A percentile compares a stretch with the other conserved stretches of the same genome.
These are phyloP conservation scores for Boeremia exigua DNA, from an alignment of 2,329 filamentous ascomycete genomes.

Conservation along the genomic window DNA sequence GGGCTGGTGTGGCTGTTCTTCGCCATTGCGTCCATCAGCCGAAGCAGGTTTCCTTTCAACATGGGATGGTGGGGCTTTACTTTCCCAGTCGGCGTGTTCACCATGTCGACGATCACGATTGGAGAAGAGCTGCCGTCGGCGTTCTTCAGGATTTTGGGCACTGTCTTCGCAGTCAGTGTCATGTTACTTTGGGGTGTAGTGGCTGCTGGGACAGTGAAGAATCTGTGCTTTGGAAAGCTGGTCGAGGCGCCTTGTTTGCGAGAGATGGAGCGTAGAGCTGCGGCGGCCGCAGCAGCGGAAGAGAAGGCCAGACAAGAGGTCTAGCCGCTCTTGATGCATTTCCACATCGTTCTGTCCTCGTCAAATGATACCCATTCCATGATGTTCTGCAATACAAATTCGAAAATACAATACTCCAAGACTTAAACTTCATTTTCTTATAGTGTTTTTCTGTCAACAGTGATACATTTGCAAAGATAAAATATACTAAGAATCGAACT, in stretches of 20 bases:
- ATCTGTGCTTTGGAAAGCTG: slow-evolving; percentile 56
- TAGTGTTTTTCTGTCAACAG: no score
- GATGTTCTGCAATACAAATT: neutral
- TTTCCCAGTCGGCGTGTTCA: slow-evolving; percentile 61
- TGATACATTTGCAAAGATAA: no score
- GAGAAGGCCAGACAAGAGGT: slow-evolving; percentile 15
- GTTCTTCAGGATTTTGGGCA: slow-evolving; percentile 64
- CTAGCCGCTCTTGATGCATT: neutral
- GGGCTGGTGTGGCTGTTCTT: slow-evolving; percentile 62
- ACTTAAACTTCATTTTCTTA: no score
- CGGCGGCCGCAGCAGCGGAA: slow-evolving; percentile 12
- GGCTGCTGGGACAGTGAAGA: slow-evolving; percentile 55
- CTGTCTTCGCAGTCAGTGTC: slow-evolving; percentile 57
- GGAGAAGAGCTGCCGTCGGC: slow-evolving; percentile 60
- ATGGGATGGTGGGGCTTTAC: slow-evolving; percentile 69
- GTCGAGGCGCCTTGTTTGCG: slow-evolving; percentile 62
- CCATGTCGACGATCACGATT: slow-evolving; percentile 51
- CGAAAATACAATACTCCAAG: no score
- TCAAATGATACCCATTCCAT: neutral
- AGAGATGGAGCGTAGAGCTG: slow-evolving; percentile 31
- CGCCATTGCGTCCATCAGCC: slow-evolving; percentile 56
- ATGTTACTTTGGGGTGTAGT: slow-evolving; percentile 63
- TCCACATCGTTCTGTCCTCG: neutral
- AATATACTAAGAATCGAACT: no score
- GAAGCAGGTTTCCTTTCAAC: slow-evolving; percentile 62